These are phyloP conservation scores for Candida labiduridarum DNA, from an alignment of 1,139 yeast species.

Conservation along the genomic window DNA sequence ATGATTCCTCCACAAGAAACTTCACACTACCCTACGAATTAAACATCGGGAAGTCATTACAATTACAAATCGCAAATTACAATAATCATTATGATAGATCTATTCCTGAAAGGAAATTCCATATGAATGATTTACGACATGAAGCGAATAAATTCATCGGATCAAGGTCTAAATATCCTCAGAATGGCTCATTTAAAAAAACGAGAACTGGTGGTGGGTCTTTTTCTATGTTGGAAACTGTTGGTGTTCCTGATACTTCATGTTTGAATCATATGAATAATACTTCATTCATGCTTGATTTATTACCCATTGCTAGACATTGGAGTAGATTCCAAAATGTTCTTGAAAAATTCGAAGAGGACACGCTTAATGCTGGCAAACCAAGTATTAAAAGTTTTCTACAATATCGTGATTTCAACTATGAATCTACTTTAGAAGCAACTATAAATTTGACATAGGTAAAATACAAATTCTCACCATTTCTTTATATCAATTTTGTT, in stretches of 20 bases:
- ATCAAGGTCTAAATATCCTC: conserved; percentile 30
- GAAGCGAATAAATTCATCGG: conserved; percentile 24
- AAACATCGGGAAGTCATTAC: conserved; percentile 28
- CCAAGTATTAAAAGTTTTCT: conserved; percentile 32
- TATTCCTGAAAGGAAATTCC: conserved; percentile 10
- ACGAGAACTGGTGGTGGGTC: conserved; percentile 14
- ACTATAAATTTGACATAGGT: conserved; percentile 1
- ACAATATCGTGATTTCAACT: conserved; percentile 41
- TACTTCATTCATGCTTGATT: conserved; percentile 26
- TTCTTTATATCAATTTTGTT: conserved; percentile 38
- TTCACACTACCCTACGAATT: conserved; percentile 36
- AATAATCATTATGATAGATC: background rate
- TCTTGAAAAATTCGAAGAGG: conserved; percentile 28
- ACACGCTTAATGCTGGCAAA: conserved; percentile 18
- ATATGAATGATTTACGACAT: conserved; percentile 20
- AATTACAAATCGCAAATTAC: background rate
- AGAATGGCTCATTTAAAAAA: conserved; percentile 17
- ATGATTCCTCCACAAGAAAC: conserved; percentile 24
- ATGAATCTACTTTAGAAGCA: conserved; percentile 15
- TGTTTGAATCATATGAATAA: conserved; percentile 21
- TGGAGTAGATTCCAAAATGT: conserved; percentile 40
- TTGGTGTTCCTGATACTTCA: conserved; percentile 32
- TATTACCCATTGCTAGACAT: conserved; percentile 35
- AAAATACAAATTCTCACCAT: background rate
- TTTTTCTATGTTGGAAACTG: conserved; percentile 17